Conservation (phyloP, 257 asterid genomes). For the Plantago elongata region DNA sequence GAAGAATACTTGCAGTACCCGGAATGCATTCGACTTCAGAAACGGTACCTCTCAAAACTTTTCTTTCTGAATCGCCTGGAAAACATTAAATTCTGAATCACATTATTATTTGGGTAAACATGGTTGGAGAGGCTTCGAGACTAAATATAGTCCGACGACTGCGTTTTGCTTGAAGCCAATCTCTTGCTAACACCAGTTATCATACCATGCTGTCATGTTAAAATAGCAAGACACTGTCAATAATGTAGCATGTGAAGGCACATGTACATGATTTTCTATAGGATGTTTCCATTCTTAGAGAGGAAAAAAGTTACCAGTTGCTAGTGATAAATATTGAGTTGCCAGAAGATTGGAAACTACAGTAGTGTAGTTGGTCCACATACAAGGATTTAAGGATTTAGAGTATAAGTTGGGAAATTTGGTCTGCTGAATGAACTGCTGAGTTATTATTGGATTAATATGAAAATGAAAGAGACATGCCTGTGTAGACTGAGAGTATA, state of each 20-base stretch:
- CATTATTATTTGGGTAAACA: neutral
- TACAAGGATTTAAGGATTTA: neutral
- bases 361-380: neutral
- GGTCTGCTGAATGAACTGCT: neutral
- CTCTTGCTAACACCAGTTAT: neutral
- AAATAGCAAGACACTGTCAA: neutral
- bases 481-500: neutral
- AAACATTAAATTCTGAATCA: neutral
- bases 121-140: neutral
- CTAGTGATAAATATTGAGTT: conserved; percentile 1
- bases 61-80: neutral
- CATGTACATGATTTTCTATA: neutral
- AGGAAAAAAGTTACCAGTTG: neutral
- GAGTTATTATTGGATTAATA: neutral
- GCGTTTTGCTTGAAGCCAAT: neutral
- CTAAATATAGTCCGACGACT: neutral
- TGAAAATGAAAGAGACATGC: neutral
- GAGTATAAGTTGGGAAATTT: neutral
- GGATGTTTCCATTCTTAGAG: neutral
- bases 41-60: conserved; percentile 42
- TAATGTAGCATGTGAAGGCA: neutral
- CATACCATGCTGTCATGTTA: neutral
- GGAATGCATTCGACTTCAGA: conserved; percentile 83
- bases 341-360: neutral
- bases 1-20: conserved; percentile 69